phyloP scores from a whole-genome alignment of 192 early-diverging fungal genomes.

The Coemansia sp. region DNA sequence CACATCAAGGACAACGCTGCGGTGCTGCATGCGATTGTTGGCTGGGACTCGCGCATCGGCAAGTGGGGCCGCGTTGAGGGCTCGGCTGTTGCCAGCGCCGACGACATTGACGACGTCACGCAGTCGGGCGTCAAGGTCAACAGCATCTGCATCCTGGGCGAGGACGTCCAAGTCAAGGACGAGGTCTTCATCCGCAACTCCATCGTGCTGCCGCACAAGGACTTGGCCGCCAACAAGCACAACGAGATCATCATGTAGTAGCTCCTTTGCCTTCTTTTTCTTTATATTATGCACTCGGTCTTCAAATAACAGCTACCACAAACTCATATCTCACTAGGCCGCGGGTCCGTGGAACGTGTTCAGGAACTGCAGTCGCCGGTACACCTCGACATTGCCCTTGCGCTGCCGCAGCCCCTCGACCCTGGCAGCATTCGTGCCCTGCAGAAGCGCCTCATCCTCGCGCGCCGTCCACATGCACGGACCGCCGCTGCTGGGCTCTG shows the following conservation, averaged over 20 bases:
- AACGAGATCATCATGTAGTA: conserved; percentile 93
- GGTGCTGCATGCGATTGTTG: conserved; percentile 85
- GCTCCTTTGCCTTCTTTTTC: background rate
- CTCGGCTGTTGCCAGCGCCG: conserved; percentile 60
- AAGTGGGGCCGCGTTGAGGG: conserved; percentile 94
- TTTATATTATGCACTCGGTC: background rate
- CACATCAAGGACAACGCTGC: conserved; percentile 89
- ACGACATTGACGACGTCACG: conserved; percentile 76
- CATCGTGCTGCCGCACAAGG: conserved; percentile 97
- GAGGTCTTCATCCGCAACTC: conserved; percentile 95
- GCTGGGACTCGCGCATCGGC: conserved; percentile 93
- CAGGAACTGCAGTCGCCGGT: conserved; percentile 51
- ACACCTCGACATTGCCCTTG: conserved; percentile 52
- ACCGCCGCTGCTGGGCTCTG: background rate
- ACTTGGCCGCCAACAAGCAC: conserved; percentile 83
- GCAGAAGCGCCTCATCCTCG: conserved; percentile 35
- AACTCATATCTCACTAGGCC: background rate
- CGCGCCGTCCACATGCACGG: conserved; percentile 33
- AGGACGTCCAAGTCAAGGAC: conserved; percentile 89
- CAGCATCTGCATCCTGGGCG: conserved; percentile 87
- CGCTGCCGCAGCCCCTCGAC: conserved; percentile 42
- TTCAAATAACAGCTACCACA: no score
- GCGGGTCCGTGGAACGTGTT: conserved; percentile 39
- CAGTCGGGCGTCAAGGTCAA: conserved; percentile 89
- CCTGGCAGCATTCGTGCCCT: conserved; percentile 14